Base-by-base conservation (phyloP, 768 basidiomycete genomes). In the Leccinum obscurum region DNA sequence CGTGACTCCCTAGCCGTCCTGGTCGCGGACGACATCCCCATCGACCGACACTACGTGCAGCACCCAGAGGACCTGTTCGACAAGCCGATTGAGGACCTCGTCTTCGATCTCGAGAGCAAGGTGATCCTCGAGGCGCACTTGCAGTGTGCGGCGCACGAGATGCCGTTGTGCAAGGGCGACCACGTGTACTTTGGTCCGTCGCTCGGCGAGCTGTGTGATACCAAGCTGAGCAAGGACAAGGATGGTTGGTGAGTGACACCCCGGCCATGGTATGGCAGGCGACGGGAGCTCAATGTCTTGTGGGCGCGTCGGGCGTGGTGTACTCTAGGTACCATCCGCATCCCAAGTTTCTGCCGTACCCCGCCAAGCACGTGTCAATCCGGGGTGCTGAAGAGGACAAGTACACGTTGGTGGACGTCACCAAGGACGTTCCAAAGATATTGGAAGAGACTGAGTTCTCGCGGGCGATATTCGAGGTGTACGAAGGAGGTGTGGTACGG, bases 141-240 rank as follows among this genome's bases (percentile, higher is more conserved):
- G 13, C 94, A 95, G 69, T 96, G 93, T 64, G 94, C 93, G 17
- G 91, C 85, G 0, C 79, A 87, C 57, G 94, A 95, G 73, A 89
- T 96, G 84, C 93, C 93, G 0, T 64, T 95, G 24, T 84, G 82
- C 17, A 62, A 74, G 0, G 84, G 83, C 14, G 94, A 95, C 62
- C 77, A 78, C 35, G 66, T 72, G 17, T 95, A 88, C 75, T 96
- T 96, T 68, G 93, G 91, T 7, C 79, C 83, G 5, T 67, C 75
- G 52, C 78, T 86, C 54, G 75, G 76, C 14, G 78, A 82, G 41
- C 68, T 95, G 17, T 93, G 91, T 66, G 77, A 86, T 49, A 73
- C 77, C 4, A 78, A 81, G 34, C 78, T 96, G 4, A 71, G 75
- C 14, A 83, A 77, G 61, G 93, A 95, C 66, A 74, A 82, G n/a